phyloP scores from a whole-genome alignment of 495 filamentous ascomycete species.

The Neurospora sp. region DNA sequence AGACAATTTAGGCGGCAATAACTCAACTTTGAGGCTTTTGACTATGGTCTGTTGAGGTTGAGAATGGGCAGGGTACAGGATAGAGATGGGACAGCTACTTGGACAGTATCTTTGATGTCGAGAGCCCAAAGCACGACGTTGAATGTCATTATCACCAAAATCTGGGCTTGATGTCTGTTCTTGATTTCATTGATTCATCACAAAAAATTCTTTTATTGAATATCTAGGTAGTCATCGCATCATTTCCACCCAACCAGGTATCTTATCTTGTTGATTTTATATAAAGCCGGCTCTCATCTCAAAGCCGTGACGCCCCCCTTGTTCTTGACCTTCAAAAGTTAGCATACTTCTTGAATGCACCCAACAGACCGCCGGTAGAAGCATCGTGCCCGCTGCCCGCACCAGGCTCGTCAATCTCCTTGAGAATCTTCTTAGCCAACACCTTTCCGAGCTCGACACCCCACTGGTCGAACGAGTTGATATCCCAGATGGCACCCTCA shows the following conservation, averaged over 20 bases:
- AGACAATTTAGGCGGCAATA: neutral
- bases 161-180: neutral
- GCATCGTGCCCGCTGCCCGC: slow-evolving; percentile 64
- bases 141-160: neutral
- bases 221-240: neutral
- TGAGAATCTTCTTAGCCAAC: slow-evolving; percentile 81
- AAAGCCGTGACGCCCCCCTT: neutral
- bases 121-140: neutral
- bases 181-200: neutral
- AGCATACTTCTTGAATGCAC: slow-evolving; percentile 58
- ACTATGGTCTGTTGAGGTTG: neutral
- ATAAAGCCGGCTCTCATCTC: neutral
- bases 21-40: neutral
- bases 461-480: slow-evolving; percentile 99
- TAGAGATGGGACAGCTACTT: neutral
- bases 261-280: neutral
- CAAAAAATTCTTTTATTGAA: neutral
- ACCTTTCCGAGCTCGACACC: slow-evolving; percentile 97
- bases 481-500: slow-evolving; percentile 96
- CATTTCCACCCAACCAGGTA: neutral
- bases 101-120: neutral
- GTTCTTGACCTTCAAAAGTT: slow-evolving; percentile 2
- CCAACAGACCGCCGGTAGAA: slow-evolving; percentile 79
- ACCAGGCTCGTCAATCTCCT: slow-evolving; percentile 66
- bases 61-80: neutral